Evolutionary conservation across 106 monocot genomes (phyloP), one percentile per base, ranked within the genome.

Genomic region (Hemerocallis citrina): DNA sequence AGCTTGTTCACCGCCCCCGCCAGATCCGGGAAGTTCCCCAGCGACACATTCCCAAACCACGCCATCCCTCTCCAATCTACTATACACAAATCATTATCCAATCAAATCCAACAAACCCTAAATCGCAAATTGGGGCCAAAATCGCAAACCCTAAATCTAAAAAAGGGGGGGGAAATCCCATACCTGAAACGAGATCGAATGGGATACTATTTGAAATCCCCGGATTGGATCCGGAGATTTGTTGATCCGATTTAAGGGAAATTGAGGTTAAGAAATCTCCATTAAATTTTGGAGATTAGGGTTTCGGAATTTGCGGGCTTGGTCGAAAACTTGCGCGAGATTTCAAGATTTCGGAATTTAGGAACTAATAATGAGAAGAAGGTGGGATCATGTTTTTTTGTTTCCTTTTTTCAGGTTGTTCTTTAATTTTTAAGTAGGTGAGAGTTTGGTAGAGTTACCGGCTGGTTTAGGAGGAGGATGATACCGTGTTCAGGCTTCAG

Each of bases 1-100:
- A 98, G 75, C 79, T 98, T 98, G n/a, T 70, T 84, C 43, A 91
- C 96, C 0, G 91, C 84, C 28, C 88, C 96, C 22, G 96, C 96
- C 12, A 98, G 74, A 80, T 98, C 91, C 68, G 90, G 86, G 69
- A 98, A 88, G 59, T 81, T 81, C 14, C 88, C 96, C 46, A 98
- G 61, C 14, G 96, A 98, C 39, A 91, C 95, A 68, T 84, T 96
- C 47, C 87, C 81, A 46, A 91, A 67, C 96, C 91, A 98, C 72
- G 95, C 89, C 95, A 94, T 94, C 35, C 48, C 46, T 24, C 8
- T 45, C 30, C 43, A 38, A 25, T 24, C 34, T 39, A 13, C 11
- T 1, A 16, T 27, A 50, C 12, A 50, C 23, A 1, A 27, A 50
- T 12, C 16, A 25, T 27, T 27, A 27, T 28, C 25, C 7, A 25